A percentile compares a stretch with the other conserved stretches of the same genome.
phyloP scores from a whole-genome alignment of 306 rosid genomes.

The Ammopiptanthus mongolicus region DNA sequence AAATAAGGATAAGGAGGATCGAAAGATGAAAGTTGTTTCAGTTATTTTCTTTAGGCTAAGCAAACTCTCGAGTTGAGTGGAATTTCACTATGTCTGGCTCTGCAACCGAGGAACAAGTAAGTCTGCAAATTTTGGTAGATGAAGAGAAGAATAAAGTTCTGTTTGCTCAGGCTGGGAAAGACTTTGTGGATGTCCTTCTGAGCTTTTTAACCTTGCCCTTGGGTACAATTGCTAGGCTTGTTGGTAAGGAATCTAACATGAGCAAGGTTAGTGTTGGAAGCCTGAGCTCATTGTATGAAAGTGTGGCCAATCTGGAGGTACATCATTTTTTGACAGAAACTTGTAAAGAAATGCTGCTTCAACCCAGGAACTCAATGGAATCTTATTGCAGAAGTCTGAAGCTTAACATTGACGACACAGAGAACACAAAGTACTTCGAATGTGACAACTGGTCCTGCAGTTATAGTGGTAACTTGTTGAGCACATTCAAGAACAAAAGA shows the following conservation, averaged over 20 bases:
- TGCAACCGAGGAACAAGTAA: not conserved
- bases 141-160: not conserved
- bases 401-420: conserved; percentile 4
- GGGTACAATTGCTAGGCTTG: not conserved
- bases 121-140: not conserved
- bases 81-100: no score
- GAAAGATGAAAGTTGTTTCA: no score
- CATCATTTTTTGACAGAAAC: not conserved
- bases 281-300: not conserved
- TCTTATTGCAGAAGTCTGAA: not conserved
- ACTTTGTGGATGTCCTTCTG: not conserved
- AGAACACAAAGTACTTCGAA: not conserved
- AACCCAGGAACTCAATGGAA: not conserved
- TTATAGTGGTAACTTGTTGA: no score
- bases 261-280: no score
- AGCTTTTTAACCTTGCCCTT: conserved; percentile 16
- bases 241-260: no score
- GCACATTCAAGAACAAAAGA: not conserved
- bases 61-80: no score
- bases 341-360: not conserved
- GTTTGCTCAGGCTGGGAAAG: not conserved
- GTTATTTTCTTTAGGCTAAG: no score
- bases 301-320: not conserved
- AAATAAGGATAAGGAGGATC: no score
- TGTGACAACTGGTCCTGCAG: no score